phyloP scores from a whole-genome alignment of 1,284 basidiomycete species.

The Ceratobasidium papillatum region DNA sequence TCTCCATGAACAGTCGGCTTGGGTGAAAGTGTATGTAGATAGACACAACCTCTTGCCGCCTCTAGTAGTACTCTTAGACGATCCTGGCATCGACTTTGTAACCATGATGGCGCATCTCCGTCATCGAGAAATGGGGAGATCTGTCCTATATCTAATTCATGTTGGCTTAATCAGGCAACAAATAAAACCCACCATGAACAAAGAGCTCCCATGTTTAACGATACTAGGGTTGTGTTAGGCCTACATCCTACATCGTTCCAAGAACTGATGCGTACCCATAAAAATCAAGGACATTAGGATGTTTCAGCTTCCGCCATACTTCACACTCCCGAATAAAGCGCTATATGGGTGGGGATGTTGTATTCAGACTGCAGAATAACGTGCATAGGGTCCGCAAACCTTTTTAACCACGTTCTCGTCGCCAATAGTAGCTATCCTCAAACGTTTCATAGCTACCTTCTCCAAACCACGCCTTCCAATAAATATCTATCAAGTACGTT shows the following conservation, averaged over 20 bases:
- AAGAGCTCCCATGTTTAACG: neutral
- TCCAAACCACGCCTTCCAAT: constrained; percentile 15
- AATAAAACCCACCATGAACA: constrained; percentile 2
- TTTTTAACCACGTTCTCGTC: constrained; percentile 15
- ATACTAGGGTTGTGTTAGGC: neutral
- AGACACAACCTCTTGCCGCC: constrained; percentile 11
- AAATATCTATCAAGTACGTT: neutral
- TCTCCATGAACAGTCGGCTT: constrained; percentile 28
- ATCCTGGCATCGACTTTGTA: neutral
- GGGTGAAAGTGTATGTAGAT: constrained; percentile 10
- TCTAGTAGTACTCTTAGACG: constrained; percentile 9
- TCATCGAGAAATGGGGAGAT: constrained; percentile 25
- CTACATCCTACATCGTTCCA: neutral
- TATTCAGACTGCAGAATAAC: neutral
- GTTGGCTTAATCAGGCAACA: neutral
- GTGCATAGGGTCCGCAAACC: neutral
- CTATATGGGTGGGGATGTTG: neutral
- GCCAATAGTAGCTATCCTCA: constrained; percentile 13
- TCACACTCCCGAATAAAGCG: constrained; percentile 21
- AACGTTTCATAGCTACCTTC: constrained; percentile 22
- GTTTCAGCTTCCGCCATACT: constrained; percentile 14
- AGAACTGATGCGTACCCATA: neutral
- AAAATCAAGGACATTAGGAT: constrained; percentile 23
- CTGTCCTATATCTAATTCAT: neutral
- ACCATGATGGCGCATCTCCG: constrained; percentile 13